Conservation (phyloP, 2,329 filamentous ascomycete species). For the Colletotrichum caudatum region DNA sequence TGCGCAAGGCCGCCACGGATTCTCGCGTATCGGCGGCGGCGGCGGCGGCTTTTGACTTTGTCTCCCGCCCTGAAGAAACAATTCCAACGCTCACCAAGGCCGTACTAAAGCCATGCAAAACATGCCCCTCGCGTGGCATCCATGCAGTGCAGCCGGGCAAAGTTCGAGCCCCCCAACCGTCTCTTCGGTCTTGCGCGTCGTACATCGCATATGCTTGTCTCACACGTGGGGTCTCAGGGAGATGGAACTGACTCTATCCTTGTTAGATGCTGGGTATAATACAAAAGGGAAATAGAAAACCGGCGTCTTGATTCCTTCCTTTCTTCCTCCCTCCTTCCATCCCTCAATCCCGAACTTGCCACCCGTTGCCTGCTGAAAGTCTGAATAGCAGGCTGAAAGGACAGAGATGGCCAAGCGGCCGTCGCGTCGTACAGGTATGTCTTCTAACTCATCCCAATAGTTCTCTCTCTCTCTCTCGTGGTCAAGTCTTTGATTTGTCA, state of each 20-base stretch:
- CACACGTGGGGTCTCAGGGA: not conserved
- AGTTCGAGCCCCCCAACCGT: no score
- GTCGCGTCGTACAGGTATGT: slow-evolving; percentile 21
- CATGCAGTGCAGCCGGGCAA: no score
- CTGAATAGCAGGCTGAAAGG: slow-evolving; percentile 2
- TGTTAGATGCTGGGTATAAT: slow-evolving; percentile 39
- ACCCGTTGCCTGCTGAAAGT: slow-evolving; percentile 5
- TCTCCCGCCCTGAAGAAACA: no score
- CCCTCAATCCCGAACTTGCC: slow-evolving; percentile 4
- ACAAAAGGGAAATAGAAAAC: slow-evolving; percentile 30
- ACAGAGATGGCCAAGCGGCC: slow-evolving; percentile 6
- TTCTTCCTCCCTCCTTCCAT: not conserved
- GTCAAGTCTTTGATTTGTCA: slow-evolving; percentile 13
- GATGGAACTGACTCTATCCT: slow-evolving; percentile 30
- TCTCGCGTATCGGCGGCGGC: no score
- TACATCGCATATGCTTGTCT: slow-evolving; percentile 14
- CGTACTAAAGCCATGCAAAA: no score
- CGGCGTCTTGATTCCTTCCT: not conserved
- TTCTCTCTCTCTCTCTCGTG: not conserved
- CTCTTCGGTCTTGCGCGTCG: slow-evolving; percentile 3
- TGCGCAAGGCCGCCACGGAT: not conserved
- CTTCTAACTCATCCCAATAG: slow-evolving; percentile 2
- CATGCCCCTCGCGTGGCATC: no score
- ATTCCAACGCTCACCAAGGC: no score
- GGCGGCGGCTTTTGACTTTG: no score